A percentile compares a stretch with the other conserved stretches of the same genome.
These are phyloP conservation scores for Fusarium tanahbumbuense DNA, from an alignment of 2,329 filamentous ascomycete genomes.

Conservation along the genomic window DNA sequence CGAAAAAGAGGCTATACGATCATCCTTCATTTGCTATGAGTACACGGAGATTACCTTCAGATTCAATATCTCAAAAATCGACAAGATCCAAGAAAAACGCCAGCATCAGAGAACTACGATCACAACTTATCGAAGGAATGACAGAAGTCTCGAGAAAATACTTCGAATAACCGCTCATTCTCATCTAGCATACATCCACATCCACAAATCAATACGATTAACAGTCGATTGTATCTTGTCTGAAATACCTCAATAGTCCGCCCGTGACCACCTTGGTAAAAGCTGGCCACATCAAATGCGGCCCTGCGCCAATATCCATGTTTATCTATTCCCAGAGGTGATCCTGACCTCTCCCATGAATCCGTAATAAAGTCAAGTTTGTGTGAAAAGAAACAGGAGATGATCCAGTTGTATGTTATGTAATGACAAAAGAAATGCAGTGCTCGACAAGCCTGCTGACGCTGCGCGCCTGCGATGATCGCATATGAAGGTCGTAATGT, in stretches of 20 bases:
- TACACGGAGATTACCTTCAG: neutral
- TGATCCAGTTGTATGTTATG: conserved; percentile 40
- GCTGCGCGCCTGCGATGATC: conserved; percentile 22
- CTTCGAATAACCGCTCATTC: conserved; percentile 10
- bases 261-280: conserved; percentile 30
- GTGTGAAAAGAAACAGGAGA: conserved; percentile 33
- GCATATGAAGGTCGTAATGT: conserved; percentile 33
- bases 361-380: conserved; percentile 39
- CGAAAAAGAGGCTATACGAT: neutral
- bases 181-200: conserved; percentile 34
- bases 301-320: conserved; percentile 34
- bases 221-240: conserved; percentile 33
- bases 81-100: neutral
- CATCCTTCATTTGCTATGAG: conserved; percentile 6
- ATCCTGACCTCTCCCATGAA: conserved; percentile 40
- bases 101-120: neutral
- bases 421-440: conserved; percentile 44
- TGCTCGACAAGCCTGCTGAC: conserved; percentile 8
- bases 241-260: conserved; percentile 36
- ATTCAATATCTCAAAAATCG: neutral
- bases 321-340: conserved; percentile 41
- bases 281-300: conserved; percentile 34
- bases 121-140: conserved; percentile 1
- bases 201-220: conserved; percentile 37
- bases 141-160: neutral